These are phyloP conservation scores for Fagus sylvatica DNA, from an alignment of 306 rosid genomes.

Conservation along the genomic window DNA sequence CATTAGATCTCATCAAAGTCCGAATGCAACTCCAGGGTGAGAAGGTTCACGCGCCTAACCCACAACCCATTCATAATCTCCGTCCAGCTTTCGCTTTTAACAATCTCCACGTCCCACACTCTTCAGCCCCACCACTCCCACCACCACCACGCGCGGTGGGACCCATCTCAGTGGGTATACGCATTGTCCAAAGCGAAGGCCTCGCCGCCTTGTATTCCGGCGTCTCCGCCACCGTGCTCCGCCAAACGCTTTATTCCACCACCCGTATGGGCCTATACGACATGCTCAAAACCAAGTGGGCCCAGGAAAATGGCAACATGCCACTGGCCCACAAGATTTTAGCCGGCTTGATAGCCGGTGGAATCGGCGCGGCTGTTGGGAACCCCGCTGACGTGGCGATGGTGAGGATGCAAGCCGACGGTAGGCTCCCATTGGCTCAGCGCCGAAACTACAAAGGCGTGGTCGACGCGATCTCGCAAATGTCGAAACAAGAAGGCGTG, in stretches of 20 bases:
- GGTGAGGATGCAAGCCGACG: conserved; percentile 96
- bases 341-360: conserved; percentile 73
- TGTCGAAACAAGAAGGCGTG: conserved; percentile 67
- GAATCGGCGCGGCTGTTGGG: conserved; percentile 76
- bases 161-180: conserved; percentile 51
- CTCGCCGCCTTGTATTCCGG: conserved; percentile 63
- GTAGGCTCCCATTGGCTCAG: conserved; percentile 59
- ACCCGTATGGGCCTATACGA: conserved; percentile 89
- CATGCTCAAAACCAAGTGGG: conserved; percentile 61
- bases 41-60: conserved; percentile 29
- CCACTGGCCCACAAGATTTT: conserved; percentile 45
- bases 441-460: conserved; percentile 77
- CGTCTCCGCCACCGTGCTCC: conserved; percentile 79
- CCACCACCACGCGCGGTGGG: conserved; percentile 24
- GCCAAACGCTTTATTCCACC: conserved; percentile 77
- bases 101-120: conserved; percentile 23
- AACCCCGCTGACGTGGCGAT: conserved; percentile 92
- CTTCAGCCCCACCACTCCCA: conserved; percentile 5
- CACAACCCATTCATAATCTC: conserved; percentile 33
- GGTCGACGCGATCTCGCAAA: conserved; percentile 58
- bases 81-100: conserved; percentile 57
- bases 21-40: conserved; percentile 87
- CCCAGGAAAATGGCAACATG: conserved; percentile 44
- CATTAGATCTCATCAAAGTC: conserved; percentile 77
- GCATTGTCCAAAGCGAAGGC: conserved; percentile 54